A percentile compares a stretch with the other conserved stretches of the same genome.
Evolutionary conservation across 768 basidiomycete genomes (phyloP).

Genomic region (Phlegmacium glaucopus): DNA sequence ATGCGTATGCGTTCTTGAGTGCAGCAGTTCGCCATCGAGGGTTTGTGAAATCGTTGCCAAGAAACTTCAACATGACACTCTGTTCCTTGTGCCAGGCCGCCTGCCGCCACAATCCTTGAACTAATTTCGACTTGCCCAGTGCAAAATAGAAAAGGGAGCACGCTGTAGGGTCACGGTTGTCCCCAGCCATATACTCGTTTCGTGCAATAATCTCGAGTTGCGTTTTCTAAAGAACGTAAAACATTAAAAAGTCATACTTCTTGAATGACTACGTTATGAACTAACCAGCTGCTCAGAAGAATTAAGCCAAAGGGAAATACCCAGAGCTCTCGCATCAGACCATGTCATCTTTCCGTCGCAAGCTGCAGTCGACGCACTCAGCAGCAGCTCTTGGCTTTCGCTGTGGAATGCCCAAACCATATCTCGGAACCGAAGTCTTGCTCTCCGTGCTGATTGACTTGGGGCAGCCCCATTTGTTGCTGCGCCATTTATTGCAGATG

Average conservation of each 20-base stretch:
- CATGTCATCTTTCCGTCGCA: conserved; percentile 88
- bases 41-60: conserved; percentile 84
- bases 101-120: conserved; percentile 95
- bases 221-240: conserved; percentile 46
- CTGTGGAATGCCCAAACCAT: conserved; percentile 98
- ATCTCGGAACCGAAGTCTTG: conserved; percentile 87
- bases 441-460: conserved; percentile 55
- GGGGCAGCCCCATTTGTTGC: conserved; percentile 37
- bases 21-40: conserved; percentile 90
- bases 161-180: conserved; percentile 81
- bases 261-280: conserved; percentile 2
- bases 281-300: conserved; percentile 77
- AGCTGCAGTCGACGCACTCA: conserved; percentile 64
- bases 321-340: conserved; percentile 83
- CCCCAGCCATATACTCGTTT: conserved; percentile 88
- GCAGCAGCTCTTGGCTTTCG: conserved; percentile 84
- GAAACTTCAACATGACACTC: conserved; percentile 82
- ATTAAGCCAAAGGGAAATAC: conserved; percentile 85
- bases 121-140: conserved; percentile 85
- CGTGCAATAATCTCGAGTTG: conserved; percentile 88
- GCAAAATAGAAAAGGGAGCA: conserved; percentile 96
- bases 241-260: background rate
- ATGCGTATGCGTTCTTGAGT: conserved; percentile 92
- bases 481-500: conserved; percentile 42
- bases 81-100: conserved; percentile 94